phyloP scores from a whole-genome alignment of 768 basidiomycete genomes.

The Agaricus sinodeliciosus region DNA sequence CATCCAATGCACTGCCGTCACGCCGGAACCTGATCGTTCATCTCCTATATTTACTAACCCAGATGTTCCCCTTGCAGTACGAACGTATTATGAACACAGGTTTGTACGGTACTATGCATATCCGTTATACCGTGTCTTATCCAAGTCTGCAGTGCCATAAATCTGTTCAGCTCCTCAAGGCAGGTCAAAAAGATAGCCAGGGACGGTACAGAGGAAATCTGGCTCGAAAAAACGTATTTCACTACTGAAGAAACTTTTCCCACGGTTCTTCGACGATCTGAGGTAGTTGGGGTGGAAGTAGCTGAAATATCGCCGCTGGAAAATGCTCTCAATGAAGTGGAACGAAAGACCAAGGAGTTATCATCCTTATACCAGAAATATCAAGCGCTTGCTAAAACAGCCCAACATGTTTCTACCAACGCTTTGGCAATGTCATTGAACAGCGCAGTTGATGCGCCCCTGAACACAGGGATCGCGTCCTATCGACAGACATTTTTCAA shows the following conservation, averaged over 20 bases:
- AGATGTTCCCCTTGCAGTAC: constrained; percentile 73
- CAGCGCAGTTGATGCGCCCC: constrained; percentile 75
- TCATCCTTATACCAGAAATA: constrained; percentile 62
- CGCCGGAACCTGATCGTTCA: constrained; percentile 76
- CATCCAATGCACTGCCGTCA: constrained; percentile 84
- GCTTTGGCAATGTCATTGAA: constrained; percentile 84
- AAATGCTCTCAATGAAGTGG: constrained; percentile 75
- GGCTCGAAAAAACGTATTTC: constrained; percentile 86
- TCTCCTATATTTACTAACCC: constrained; percentile 79
- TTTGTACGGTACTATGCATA: constrained; percentile 16
- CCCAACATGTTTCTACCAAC: constrained; percentile 69
- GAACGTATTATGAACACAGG: constrained; percentile 87
- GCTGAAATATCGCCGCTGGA: constrained; percentile 83
- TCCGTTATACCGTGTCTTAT: background rate
- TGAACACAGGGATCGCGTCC: constrained; percentile 67
- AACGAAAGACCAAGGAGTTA: constrained; percentile 74
- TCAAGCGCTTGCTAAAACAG: constrained; percentile 70
- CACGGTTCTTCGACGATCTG: constrained; percentile 84
- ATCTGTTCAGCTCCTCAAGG: constrained; percentile 72
- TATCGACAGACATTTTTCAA: constrained; percentile 77
- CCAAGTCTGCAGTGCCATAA: constrained; percentile 57
- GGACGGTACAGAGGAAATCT: constrained; percentile 67
- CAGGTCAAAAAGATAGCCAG: constrained; percentile 57
- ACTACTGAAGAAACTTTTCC: constrained; percentile 88
- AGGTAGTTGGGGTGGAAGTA: constrained; percentile 64